Evolutionary conservation across 306 rosid species (phyloP).

Genomic region (Medicago lupulina): DNA sequence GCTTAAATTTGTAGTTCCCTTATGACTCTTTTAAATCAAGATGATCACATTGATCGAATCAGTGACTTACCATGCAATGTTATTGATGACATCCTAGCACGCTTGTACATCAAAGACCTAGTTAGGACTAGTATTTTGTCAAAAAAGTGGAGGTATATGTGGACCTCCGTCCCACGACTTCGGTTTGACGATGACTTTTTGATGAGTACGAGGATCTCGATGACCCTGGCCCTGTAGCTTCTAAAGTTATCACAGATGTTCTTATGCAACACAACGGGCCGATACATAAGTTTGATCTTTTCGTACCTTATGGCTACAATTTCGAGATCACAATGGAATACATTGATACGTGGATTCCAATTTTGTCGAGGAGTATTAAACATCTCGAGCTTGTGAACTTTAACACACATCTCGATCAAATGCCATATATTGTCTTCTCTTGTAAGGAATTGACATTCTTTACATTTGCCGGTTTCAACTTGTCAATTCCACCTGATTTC

Average conservation of each 20-base stretch:
- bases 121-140: no score
- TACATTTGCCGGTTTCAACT: not conserved
- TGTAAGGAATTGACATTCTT: not conserved
- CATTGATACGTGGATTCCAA: slow-evolving; percentile 9
- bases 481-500: not conserved
- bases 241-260: not conserved
- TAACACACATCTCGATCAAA: not conserved
- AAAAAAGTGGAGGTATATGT: no score
- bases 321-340: not conserved
- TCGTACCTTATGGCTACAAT: rapidly evolving
- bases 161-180: no score
- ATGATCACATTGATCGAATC: slow-evolving; percentile 18
- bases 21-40: not conserved
- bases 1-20: not conserved
- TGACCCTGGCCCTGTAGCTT: not conserved
- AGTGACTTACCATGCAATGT: slow-evolving; percentile 37
- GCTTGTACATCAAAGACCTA: no score
- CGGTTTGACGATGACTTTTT: no score
- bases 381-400: not conserved
- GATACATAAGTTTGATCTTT: slow-evolving; percentile 4
- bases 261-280: slow-evolving; percentile 18
- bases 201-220: no score
- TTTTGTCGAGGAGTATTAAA: slow-evolving; percentile 7
- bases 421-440: not conserved
- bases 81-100: slow-evolving; percentile 13